A percentile compares a stretch with the other conserved stretches of the same genome.
Conservation (phyloP, 2,329 filamentous ascomycete genomes). For the Xylaria digitata region DNA sequence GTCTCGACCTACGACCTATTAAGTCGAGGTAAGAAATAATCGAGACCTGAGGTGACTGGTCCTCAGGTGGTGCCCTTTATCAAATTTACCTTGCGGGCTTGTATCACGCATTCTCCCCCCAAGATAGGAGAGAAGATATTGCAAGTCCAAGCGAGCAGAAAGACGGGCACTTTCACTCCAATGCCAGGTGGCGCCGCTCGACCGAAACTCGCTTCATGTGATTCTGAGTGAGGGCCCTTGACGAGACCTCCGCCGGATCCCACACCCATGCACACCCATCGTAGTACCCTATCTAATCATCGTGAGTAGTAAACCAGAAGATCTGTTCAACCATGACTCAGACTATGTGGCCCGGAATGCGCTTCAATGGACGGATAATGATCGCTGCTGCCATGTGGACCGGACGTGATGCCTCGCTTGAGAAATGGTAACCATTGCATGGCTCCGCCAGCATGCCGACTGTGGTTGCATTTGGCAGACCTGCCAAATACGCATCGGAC, state of each 20-base stretch:
- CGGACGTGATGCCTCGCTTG: neutral
- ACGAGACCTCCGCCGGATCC: constrained; percentile 24
- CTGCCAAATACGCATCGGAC: constrained; percentile 38
- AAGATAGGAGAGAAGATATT: neutral
- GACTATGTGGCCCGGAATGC: neutral
- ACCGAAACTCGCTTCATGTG: constrained; percentile 11
- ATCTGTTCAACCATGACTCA: neutral
- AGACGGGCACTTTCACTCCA: neutral
- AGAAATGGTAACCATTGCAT: neutral
- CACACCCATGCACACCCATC: constrained; percentile 20
- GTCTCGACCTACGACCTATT: constrained; percentile 2
- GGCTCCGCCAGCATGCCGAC: constrained; percentile 9
- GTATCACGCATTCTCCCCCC: constrained; percentile 19
- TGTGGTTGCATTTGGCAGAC: constrained; percentile 30
- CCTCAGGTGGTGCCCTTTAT: constrained; percentile 10
- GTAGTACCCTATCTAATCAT: constrained; percentile 1
- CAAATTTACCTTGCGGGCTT: constrained; percentile 21
- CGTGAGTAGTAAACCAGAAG: constrained; percentile 2
- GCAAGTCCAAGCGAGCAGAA: constrained; percentile 17
- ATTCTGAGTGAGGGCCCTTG: constrained; percentile 2
- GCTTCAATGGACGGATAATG: constrained; percentile 13
- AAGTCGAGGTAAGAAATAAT: constrained; percentile 7
- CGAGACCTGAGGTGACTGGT: constrained; percentile 7
- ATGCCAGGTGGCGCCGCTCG: constrained; percentile 7
- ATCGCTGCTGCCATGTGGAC: constrained; percentile 10